Conservation (phyloP, 257 asterid species). For the Lantana camara region DNA sequence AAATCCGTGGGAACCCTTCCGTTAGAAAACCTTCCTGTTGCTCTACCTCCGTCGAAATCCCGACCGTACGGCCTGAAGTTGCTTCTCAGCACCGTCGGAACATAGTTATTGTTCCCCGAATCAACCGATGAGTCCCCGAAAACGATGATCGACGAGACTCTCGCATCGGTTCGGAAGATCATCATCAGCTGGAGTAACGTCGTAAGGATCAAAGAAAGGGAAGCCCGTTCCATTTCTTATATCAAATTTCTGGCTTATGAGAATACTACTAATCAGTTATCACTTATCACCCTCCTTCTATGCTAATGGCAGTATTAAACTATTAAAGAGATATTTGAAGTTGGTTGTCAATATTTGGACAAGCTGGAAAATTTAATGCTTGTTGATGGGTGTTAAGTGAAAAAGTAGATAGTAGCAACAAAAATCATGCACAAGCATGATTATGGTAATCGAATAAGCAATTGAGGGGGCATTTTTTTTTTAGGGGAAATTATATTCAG, state of each 20-base stretch:
- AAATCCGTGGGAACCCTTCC: slow-evolving; percentile 67
- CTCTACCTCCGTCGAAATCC: slow-evolving; percentile 53
- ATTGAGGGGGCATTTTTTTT: no score
- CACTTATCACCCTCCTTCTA: no score
- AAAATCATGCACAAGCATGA: no score
- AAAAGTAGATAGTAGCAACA: no score
- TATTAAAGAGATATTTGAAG: neutral
- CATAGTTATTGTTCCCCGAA: slow-evolving; percentile 73
- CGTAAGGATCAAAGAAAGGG: slow-evolving; percentile 25
- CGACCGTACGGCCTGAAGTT: slow-evolving; percentile 78
- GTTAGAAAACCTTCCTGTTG: slow-evolving; percentile 75
- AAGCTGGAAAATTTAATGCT: neutral
- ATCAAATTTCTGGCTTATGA: no score
- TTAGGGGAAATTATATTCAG: no score
- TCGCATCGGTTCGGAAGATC: slow-evolving; percentile 32
- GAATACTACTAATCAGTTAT: no score
- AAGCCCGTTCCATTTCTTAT: slow-evolving; percentile 18
- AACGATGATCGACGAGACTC: slow-evolving; percentile 62
- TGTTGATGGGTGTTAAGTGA: neutral
- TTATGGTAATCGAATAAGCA: no score
- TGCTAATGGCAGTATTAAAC: neutral
- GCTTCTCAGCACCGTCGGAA: slow-evolving; percentile 51
- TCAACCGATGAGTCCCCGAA: slow-evolving; percentile 87
- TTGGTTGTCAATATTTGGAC: no score
- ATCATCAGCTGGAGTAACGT: slow-evolving; percentile 18